phyloP scores from a whole-genome alignment of 768 basidiomycete species.

The Exsudoporus frostii region DNA sequence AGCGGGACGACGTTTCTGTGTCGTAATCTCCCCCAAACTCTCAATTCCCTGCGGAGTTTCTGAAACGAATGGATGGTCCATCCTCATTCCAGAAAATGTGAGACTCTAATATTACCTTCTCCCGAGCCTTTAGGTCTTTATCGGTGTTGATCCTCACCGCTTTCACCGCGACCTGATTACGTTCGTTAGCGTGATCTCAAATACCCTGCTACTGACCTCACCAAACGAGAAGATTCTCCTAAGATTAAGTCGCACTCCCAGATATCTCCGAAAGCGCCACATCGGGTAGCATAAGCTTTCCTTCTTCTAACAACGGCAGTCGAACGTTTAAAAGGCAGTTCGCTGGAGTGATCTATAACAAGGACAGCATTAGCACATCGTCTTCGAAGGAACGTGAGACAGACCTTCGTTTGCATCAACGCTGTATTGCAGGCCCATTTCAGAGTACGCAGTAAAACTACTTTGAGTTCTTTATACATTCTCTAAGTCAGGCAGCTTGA shows the following conservation, averaged over 20 bases:
- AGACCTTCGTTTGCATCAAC: slow-evolving; percentile 8
- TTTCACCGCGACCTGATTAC: slow-evolving; percentile 22
- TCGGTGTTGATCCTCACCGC: slow-evolving; percentile 1
- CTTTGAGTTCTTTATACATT: slow-evolving; percentile 6
- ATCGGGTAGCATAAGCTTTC: neutral
- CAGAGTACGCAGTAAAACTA: slow-evolving; percentile 11
- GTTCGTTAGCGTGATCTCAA: neutral
- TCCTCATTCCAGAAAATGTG: neutral
- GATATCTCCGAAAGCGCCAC: slow-evolving; percentile 21
- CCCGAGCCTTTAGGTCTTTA: neutral
- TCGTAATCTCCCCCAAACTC: slow-evolving; percentile 12
- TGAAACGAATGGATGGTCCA: neutral
- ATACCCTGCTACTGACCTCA: neutral
- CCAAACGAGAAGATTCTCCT: slow-evolving; percentile 1
- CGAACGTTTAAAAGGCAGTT: slow-evolving; percentile 6
- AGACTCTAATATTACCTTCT: slow-evolving; percentile 12
- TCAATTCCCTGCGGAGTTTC: slow-evolving; percentile 31
- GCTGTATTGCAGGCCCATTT: neutral
- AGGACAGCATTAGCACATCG: neutral
- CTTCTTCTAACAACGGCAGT: slow-evolving; percentile 3
- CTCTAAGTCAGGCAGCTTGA: neutral
- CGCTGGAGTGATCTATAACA: slow-evolving; percentile 4
- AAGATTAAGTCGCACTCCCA: slow-evolving; percentile 23
- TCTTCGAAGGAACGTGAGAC: neutral
- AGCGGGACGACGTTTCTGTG: slow-evolving; percentile 31